Percentiles rank a stretch among this genome's conserved stretches.
Conservation (phyloP, 768 basidiomycete species). For the Tubosaeta sp. region DNA sequence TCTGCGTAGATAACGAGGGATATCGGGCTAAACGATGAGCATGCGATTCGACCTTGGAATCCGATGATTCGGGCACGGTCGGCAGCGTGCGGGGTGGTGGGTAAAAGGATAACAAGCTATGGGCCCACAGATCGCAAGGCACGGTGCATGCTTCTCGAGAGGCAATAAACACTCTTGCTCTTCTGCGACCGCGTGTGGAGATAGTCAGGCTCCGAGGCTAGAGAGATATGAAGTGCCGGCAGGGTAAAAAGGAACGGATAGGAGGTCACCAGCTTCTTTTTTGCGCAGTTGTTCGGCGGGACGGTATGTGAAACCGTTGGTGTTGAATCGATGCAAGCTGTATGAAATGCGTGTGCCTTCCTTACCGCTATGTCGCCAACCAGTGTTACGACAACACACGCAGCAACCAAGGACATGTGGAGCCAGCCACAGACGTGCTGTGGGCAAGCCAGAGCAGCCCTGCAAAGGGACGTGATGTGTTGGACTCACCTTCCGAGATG, state of each 20-base stretch:
- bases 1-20: slow-evolving; percentile 10
- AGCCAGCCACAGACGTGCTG: background rate
- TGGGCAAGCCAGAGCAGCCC: background rate
- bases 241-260: background rate
- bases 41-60: background rate
- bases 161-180: background rate
- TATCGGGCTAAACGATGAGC: slow-evolving; percentile 7
- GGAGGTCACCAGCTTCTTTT: slow-evolving; percentile 11
- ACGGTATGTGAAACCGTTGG: background rate
- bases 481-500: background rate
- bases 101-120: too few relatives aligned
- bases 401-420: background rate
- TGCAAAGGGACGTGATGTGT: background rate
- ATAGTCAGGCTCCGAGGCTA: slow-evolving; percentile 20
- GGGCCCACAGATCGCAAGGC: background rate
- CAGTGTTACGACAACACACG: background rate
- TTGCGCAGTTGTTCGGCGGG: slow-evolving; percentile 1
- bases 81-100: too few relatives aligned
- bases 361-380: background rate
- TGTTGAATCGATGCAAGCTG: too few relatives aligned
- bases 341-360: background rate
- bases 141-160: slow-evolving; percentile 1
- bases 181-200: slow-evolving; percentile 11
- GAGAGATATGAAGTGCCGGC: slow-evolving; percentile 11
- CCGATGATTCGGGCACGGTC: too few relatives aligned